Evolutionary conservation across 208 protist genomes (phyloP), one percentile per base, ranked within the genome.

Genomic region (Lotmaria passim): DNA sequence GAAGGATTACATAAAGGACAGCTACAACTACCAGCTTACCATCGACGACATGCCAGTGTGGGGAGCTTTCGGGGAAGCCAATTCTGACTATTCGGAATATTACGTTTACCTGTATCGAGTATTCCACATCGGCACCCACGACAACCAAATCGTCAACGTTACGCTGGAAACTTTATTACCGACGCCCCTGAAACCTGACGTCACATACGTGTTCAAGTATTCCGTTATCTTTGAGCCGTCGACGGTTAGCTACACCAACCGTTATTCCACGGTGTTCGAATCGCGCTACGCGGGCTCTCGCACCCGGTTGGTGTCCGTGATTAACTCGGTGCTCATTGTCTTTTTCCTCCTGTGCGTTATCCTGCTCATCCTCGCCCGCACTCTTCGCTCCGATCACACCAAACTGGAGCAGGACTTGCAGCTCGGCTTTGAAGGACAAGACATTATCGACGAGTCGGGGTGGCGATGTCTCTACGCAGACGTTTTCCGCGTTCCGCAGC

Each of bases 391-490:
- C 14, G 96, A 98, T 55, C 91, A 89, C 50, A 75, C 86, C 14
- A 87, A 86, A 33, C 92, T 97, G 46, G 78, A 92, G 38, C 66
- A 81, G 30, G 83, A 90, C 15, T 56, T 88, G 33, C 58, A 89
- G 33, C 51, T 85, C 8, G 58, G 67, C 11, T 74, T 74, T 38
- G 82, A 87, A 14, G 80, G 74, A 3, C 78, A 77, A 15, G 79
- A 91, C 55, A 69, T 73, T 23, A 65, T 86, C 26, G 97, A 98
- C 19, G 94, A 98, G 30, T 94, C 94, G 14, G 97, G 97, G 1
- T 99, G 98, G 98, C 98, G 98, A 67, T 92, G 97, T 28, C 74
- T 99, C 2, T 93, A 97, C 77, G 93, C 86, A 8, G 98, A 99
- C 60, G 97, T 99, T 2, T 98, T 99, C 70, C 89, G 98, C 12